Evolutionary conservation across 768 basidiomycete species (phyloP).

Genomic region (Leccinum rimulosum): DNA sequence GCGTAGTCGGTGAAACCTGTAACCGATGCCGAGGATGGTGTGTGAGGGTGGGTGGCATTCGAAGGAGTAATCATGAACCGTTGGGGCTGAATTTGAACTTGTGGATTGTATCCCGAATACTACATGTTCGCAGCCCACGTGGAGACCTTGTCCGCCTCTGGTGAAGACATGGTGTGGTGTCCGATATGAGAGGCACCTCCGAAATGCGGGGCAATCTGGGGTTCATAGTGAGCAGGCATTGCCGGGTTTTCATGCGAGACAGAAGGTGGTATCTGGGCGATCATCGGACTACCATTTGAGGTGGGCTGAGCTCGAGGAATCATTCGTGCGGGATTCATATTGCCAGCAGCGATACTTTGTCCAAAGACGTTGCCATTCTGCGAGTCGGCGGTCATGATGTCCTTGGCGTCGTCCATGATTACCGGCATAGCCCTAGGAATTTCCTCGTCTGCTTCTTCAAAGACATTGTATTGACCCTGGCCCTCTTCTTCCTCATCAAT

Average conservation of each 20-base stretch:
- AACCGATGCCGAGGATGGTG: slow-evolving; percentile 10
- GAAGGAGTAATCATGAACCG: slow-evolving; percentile 43
- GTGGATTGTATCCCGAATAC: slow-evolving; percentile 22
- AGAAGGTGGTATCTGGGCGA: slow-evolving; percentile 41
- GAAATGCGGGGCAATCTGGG: slow-evolving; percentile 34
- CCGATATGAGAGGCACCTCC: slow-evolving; percentile 16
- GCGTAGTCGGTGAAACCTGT: slow-evolving; percentile 21
- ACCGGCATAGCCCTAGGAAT: slow-evolving; percentile 26
- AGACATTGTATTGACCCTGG: slow-evolving; percentile 35
- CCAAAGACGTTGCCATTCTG: slow-evolving; percentile 33
- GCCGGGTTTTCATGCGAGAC: slow-evolving; percentile 55
- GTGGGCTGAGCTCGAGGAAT: slow-evolving; percentile 20
- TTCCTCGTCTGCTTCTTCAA: slow-evolving; percentile 44
- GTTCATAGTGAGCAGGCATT: slow-evolving; percentile 44
- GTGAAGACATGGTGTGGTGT: slow-evolving; percentile 18
- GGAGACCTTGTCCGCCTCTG: slow-evolving; percentile 29
- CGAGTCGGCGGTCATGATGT: slow-evolving; percentile 20
- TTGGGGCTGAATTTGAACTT: slow-evolving; percentile 30
- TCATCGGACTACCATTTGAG: slow-evolving; percentile 39
- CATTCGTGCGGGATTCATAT: slow-evolving; percentile 30
- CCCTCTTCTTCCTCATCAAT: slow-evolving; percentile 57
- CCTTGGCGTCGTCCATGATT: slow-evolving; percentile 33
- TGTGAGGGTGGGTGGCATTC: slow-evolving; percentile 35
- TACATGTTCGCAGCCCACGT: slow-evolving; percentile 33
- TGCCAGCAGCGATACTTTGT: slow-evolving; percentile 29